These are phyloP conservation scores for Anisodus tanguticus DNA, from an alignment of 257 asterid species.

Conservation along the genomic window DNA sequence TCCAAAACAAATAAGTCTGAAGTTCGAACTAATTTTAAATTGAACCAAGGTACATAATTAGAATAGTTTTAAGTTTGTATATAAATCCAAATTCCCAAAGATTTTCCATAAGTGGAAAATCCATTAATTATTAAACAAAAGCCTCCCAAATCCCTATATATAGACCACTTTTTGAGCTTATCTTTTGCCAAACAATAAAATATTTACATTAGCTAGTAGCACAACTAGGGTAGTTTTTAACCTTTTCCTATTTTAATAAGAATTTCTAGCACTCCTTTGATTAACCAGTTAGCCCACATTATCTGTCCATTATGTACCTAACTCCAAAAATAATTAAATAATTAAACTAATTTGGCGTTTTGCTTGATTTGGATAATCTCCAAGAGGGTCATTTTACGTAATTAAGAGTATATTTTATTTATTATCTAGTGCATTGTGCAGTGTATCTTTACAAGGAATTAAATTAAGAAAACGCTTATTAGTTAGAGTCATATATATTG, in stretches of 20 bases:
- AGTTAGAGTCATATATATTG: not conserved
- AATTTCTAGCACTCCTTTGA: not conserved
- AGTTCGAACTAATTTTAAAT: not conserved
- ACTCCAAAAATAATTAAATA: not conserved
- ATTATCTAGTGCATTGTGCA: not conserved
- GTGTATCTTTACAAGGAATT: not conserved
- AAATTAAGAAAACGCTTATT: not conserved
- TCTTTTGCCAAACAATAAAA: not conserved
- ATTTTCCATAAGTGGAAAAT: not conserved
- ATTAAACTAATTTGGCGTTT: not conserved
- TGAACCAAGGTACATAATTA: not conserved
- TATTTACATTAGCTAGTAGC: not conserved
- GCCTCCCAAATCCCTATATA: not conserved
- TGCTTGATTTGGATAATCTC: slow-evolving; percentile 11
- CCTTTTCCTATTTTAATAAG: not conserved
- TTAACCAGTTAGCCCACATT: not conserved
- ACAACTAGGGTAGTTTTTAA: not conserved
- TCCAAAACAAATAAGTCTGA: not conserved
- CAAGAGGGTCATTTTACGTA: not conserved
- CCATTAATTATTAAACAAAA: not conserved
- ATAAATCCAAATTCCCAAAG: not conserved
- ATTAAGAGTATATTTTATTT: not conserved
- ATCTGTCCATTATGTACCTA: not conserved
- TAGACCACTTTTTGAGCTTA: not conserved
- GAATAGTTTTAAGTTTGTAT: not conserved